A percentile compares a stretch with the other conserved stretches of the same genome.
Evolutionary conservation across 2,329 filamentous ascomycete genomes (phyloP).

Genomic region (Clarireedia homoeocarpa): DNA sequence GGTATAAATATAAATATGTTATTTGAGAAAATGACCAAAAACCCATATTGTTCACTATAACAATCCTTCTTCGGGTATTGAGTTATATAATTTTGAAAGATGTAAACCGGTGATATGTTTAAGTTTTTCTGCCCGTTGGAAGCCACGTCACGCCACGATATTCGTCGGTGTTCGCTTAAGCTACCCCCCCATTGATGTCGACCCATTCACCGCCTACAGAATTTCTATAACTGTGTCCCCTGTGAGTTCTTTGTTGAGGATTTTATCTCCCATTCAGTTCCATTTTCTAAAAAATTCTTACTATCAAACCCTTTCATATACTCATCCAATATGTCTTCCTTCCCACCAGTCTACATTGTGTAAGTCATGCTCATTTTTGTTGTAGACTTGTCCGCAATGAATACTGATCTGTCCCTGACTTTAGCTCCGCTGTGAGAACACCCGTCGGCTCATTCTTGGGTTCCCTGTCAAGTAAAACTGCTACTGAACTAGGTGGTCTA

Average conservation of each 20-base stretch:
- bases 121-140: too few relatives aligned
- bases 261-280: not conserved
- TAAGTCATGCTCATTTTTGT: not conserved
- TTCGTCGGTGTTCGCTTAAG: not conserved
- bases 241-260: conserved; percentile 4
- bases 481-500: conserved; percentile 78
- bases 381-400: not conserved
- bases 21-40: too few relatives aligned
- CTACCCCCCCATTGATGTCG: not conserved
- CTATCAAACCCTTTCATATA: not conserved
- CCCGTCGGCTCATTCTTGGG: conserved; percentile 92
- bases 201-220: not conserved
- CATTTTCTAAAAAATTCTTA: not conserved
- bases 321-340: conserved; percentile 59
- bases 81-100: too few relatives aligned
- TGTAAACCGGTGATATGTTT: too few relatives aligned
- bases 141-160: too few relatives aligned
- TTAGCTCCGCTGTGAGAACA: conserved; percentile 68
- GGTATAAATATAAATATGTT: too few relatives aligned
- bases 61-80: too few relatives aligned
- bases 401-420: not conserved
- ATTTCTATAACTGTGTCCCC: not conserved
- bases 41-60: too few relatives aligned
- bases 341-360: conserved; percentile 91
- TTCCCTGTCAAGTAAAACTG: conserved; percentile 79